Conservation (phyloP, 106 monocot genomes). For the Phalaenopsis equestris region DNA sequence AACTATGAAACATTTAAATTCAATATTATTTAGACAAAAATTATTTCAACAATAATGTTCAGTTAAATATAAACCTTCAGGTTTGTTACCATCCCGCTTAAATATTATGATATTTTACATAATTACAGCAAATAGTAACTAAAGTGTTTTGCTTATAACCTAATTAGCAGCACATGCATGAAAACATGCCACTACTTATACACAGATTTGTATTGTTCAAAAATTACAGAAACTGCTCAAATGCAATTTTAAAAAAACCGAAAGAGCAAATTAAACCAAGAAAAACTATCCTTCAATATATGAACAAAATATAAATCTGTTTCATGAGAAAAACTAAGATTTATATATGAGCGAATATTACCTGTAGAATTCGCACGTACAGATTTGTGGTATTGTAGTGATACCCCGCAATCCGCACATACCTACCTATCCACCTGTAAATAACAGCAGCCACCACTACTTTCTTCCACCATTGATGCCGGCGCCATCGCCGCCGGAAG, state of each 20-base stretch:
- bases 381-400: too few relatives aligned
- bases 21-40: too few relatives aligned
- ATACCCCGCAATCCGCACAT: too few relatives aligned
- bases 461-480: conserved; percentile 31
- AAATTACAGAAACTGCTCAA: neutral
- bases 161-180: neutral
- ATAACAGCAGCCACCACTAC: neutral
- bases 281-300: neutral
- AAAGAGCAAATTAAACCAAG: neutral
- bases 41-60: too few relatives aligned
- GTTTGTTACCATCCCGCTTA: too few relatives aligned
- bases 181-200: neutral
- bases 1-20: too few relatives aligned
- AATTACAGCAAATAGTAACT: too few relatives aligned
- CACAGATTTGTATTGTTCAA: neutral
- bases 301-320: conserved; percentile 2
- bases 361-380: too few relatives aligned
- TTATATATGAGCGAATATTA: too few relatives aligned
- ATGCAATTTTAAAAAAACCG: neutral
- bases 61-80: too few relatives aligned
- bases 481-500: conserved; percentile 14
- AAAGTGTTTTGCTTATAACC: too few relatives aligned
- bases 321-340: neutral
- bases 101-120: too few relatives aligned
- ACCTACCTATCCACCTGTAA: neutral